Evolutionary conservation across 192 early-diverging fungal species (phyloP).

Genomic region (Backusella tarrabulga): DNA sequence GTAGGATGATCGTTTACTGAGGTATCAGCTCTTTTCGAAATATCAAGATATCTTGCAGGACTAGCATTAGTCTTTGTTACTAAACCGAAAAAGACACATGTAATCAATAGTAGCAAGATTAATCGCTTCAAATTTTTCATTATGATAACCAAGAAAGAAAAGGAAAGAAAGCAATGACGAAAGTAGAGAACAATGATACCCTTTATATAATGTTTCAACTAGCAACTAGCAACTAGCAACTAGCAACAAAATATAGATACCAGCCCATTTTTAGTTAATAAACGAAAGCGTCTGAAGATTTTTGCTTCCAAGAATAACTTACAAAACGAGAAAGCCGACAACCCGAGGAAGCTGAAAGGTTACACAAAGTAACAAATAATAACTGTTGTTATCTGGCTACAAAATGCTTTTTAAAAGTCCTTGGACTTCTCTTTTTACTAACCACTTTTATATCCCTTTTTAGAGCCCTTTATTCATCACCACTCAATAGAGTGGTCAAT

Average conservation of each 20-base stretch:
- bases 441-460: no score
- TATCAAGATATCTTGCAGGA: background rate
- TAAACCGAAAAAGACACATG: background rate
- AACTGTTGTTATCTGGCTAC: no score
- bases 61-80: background rate
- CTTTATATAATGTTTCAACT: background rate
- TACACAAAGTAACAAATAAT: background rate
- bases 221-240: background rate
- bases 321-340: background rate
- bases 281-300: background rate
- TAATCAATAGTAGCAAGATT: background rate
- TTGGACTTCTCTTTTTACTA: no score
- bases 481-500: no score
- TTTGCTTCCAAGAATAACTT: background rate
- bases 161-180: background rate
- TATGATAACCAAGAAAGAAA: background rate
- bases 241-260: background rate
- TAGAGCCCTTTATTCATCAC: no score
- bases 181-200: background rate
- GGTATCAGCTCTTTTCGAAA: background rate
- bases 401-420: no score
- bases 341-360: background rate
- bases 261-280: background rate
- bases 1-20: background rate
- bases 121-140: background rate